Base-by-base conservation (phyloP, 2,329 filamentous ascomycete genomes). In the Fusarium nisikadoi region DNA sequence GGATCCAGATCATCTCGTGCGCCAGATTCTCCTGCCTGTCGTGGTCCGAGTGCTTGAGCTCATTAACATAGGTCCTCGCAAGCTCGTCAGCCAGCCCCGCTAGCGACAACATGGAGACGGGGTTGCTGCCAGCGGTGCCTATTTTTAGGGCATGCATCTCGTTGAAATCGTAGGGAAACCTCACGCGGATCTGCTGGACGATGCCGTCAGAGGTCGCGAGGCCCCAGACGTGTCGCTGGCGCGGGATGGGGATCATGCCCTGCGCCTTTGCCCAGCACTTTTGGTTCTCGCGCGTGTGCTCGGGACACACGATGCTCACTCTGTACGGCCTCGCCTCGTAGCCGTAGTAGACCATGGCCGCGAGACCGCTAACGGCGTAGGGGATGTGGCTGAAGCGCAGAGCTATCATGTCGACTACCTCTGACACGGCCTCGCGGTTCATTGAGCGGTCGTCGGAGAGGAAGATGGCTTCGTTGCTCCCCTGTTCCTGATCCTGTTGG, bases 291-390 rank as follows among this genome's bases (percentile, higher is more conserved):
- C 73, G 77, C 10, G 79, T 79, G 17, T 80, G 69, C 10, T 70
- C 64, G 0, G 84, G 83, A 65, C 83, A 86, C 25, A 85, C 49
- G 58, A 88, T 79, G 45, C 77, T 83, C 23, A 87, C 71, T 49
- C 81, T 75, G 9, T 71, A 69, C 0, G 81, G 80, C 10, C 47
- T 61, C 11, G 79, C 75, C 12, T 63, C 67, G 8, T 72, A 83
- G 50, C 85, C 86, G 79, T 86, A 84, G 50, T 83, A 80, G 6
- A 79, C 73, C 65, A 88, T 79, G 17, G 85, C 85, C 1, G 81
- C 81, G 27, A 81, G 79, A 27, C 87, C 87, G 70, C 79, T 81
- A 45, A 89, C 80, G 16, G 83, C 83, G 74, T 86, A 88, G 25
- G 80, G 82, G 3, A 85, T 80, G 74, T 86, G 83, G 23, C 75